Base-by-base conservation (phyloP, 1,284 basidiomycete genomes). In the Cutaneotrichosporon mucoides region DNA sequence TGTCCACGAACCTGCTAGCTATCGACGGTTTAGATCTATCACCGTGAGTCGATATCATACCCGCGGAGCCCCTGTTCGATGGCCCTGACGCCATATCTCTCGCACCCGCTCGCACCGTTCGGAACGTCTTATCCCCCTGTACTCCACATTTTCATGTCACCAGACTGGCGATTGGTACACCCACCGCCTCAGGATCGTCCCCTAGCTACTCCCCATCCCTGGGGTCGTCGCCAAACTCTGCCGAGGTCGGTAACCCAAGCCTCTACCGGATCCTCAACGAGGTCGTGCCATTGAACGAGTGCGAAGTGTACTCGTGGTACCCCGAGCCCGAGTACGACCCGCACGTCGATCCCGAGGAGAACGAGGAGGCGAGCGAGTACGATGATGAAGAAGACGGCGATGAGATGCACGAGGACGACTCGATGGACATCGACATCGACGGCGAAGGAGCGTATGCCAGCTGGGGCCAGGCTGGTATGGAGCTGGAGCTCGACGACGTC, bases 261-360 rank as follows among this genome's bases (percentile, higher is more conserved):
- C 83, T 99, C 15, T 92, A 89, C 74, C 86, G 88, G 57, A 84
- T 92, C 52, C 84, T 99, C 50, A 89, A 95, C 82, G 88, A 93
- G 53, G 89, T 92, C 68, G 90, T 99, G 68, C 87, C 89, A 35
- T 83, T 99, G 38, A 81, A 85, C 44, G 92, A 98, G 63, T 97
- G 92, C 80, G 93, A 98, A 74, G 93, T 97, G 57, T 99, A 89
- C 79, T 90, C 91, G 3, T 99, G 93, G 81, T 85, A 87, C 48
- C 96, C 95, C 49, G 93, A 96, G 77, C 87, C 90, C 64, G 92
- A 96, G 70, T 89, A 89, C 45, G 96, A 99, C 79, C 95, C 95
- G 0, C 94, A 99, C 68, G 90, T 90, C 50, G 85, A 85, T 67
- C 87, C 88, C 75, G 85, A 87, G 68, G 85, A 85, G 48, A 89